Conservation (phyloP, 805 yeast genomes). For the Candida argentea region DNA sequence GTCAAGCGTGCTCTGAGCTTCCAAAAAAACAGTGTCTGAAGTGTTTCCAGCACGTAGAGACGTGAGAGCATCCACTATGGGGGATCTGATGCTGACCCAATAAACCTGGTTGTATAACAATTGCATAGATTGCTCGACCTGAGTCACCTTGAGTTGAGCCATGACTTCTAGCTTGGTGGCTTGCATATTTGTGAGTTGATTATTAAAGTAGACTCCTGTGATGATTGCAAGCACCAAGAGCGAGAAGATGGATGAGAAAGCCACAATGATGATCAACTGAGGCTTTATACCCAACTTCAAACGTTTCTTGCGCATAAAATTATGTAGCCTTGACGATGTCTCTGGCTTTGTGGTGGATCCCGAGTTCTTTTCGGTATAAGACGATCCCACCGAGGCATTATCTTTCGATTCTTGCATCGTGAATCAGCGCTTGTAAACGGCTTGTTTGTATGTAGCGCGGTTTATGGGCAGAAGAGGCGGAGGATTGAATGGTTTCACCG, state of each 20-base stretch:
- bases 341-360: too few species aligned
- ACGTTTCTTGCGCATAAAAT: conserved; percentile 26
- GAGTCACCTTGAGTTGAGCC: conserved; percentile 74
- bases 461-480: too few species aligned
- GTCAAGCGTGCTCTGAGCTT: conserved; percentile 37
- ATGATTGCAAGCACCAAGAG: conserved; percentile 65
- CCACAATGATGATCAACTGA: conserved; percentile 63
- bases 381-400: too few species aligned
- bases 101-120: conserved; percentile 58
- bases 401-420: too few species aligned
- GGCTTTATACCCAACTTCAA: conserved; percentile 59
- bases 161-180: conserved; percentile 67
- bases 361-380: too few species aligned
- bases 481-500: too few species aligned
- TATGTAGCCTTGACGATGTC: too few species aligned
- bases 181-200: conserved; percentile 49
- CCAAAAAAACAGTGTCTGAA: conserved; percentile 32
- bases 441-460: too few species aligned
- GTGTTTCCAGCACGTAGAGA: conserved; percentile 66
- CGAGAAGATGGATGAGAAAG: conserved; percentile 60
- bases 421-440: too few species aligned
- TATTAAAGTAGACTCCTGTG: conserved; percentile 61
- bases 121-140: conserved; percentile 58
- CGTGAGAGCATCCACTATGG: conserved; percentile 50
- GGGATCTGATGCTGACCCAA: conserved; percentile 52